phyloP scores from a whole-genome alignment of 1,139 yeast species.

The Kodamaea arcana region DNA sequence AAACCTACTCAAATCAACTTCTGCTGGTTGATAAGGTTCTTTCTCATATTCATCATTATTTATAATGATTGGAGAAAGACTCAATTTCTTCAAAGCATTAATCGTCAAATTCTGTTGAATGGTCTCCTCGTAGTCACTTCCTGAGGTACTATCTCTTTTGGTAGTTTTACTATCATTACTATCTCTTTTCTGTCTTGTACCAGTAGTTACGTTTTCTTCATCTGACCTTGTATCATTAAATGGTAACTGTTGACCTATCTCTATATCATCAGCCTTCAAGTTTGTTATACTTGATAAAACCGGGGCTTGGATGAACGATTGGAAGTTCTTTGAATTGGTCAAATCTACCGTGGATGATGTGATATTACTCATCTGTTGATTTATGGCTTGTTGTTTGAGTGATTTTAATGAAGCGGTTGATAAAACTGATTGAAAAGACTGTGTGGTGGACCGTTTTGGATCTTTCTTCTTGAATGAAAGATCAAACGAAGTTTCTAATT shows the following conservation, averaged over 20 bases:
- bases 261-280: slow-evolving; percentile 28
- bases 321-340: slow-evolving; percentile 31
- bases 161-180: not conserved
- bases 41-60: slow-evolving; percentile 10
- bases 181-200: not conserved
- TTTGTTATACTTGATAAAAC: slow-evolving; percentile 39
- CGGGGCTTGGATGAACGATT: slow-evolving; percentile 48
- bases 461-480: slow-evolving; percentile 51
- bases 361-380: not conserved
- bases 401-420: slow-evolving; percentile 58
- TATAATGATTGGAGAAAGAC: slow-evolving; percentile 42
- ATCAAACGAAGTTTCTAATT: slow-evolving; percentile 17
- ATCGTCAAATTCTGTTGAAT: slow-evolving; percentile 41
- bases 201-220: slow-evolving; percentile 1
- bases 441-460: slow-evolving; percentile 49
- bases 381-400: slow-evolving; percentile 22
- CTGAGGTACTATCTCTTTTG: slow-evolving; percentile 1
- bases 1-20: slow-evolving; percentile 48
- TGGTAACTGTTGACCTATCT: slow-evolving; percentile 44
- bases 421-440: slow-evolving; percentile 61
- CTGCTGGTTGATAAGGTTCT: slow-evolving; percentile 51
- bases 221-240: slow-evolving; percentile 24
- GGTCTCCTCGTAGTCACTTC: slow-evolving; percentile 25
- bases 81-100: slow-evolving; percentile 44
- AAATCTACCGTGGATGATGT: slow-evolving; percentile 1